Evolutionary conservation across 2,329 filamentous ascomycete species (phyloP), one percentile per base, ranked within the genome.

Genomic region (Fusarium sarcochroum): DNA sequence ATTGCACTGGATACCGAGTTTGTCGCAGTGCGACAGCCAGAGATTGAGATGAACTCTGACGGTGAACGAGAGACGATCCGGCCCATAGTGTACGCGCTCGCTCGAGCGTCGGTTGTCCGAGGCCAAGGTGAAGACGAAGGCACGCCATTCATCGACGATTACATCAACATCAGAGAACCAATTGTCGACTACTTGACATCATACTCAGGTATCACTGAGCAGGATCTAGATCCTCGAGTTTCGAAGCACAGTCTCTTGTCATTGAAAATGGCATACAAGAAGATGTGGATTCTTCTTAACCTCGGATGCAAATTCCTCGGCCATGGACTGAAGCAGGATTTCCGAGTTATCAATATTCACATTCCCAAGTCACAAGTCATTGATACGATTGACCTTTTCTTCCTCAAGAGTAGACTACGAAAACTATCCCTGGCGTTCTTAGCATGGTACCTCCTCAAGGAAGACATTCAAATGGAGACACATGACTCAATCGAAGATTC

Each of bases 401-500:
- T 92, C 80, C 89, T 97, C 60, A 89, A 91, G 57, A 86, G 88
- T 17, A 91, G 93, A 32, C 87, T 93, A 53, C 90, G 97, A n/a
- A 96, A 94, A 76, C 87, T 99, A 3, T 96, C 92, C 9, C 85
- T 99, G 20, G 92, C 95, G 27, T 98, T 98, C 77, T 82, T 99
- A 18, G 94, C 96, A 1, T 97, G 94, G 91, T 90, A 90, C 53
- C 86, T 99, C 10, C 89, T 99, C 41, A 94, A 94, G 73, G 93
- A 98, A 79, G 93, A 95, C 75, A 98, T 99, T 64, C 97, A 99
- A 80, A 87, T 93, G 75, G 92, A 93, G 70, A 93, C 90, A 8
- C 97, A 99, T 80, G 96, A 99, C 80, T 95, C 91, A 13, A 97
- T 99, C 71, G 96, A 98, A 79, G 96, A 99, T 78, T 94, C 96